These are phyloP conservation scores for Erysiphe neolycopersici DNA, from an alignment of 2,329 filamentous ascomycete genomes.

Conservation along the genomic window DNA sequence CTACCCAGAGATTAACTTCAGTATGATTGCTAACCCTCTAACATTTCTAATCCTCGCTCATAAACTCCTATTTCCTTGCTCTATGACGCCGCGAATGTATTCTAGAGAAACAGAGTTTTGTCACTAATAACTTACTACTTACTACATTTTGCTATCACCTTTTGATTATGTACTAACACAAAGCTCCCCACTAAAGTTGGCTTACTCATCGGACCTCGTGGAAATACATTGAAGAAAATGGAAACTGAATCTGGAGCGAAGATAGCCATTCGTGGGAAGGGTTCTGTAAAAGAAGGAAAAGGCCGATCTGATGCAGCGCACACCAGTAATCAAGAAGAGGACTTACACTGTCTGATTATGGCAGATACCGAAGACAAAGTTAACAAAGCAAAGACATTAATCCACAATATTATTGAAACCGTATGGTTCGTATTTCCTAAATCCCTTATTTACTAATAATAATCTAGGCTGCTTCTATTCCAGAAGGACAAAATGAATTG, in stretches of 20 bases:
- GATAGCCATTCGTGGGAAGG: conserved; percentile 98
- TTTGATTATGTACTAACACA: conserved; percentile 50
- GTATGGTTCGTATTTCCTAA: conserved; percentile 25
- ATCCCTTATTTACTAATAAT: conserved; percentile 11
- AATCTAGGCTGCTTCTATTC: conserved; percentile 74
- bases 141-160: conserved; percentile 14
- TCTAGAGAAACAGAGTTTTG: conserved; percentile 11
- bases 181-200: conserved; percentile 87
- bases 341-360: conserved; percentile 98
- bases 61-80: conserved; percentile 15
- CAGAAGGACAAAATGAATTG: conserved; percentile 94
- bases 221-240: conserved; percentile 99
- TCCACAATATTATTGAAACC: conserved; percentile 97
- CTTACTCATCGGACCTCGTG: conserved; percentile 98
- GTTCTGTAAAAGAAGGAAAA: conserved; percentile 98
- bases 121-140: conserved; percentile 15
- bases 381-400: conserved; percentile 94
- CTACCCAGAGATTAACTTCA: conserved; percentile 99
- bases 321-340: conserved; percentile 98
- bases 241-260: conserved; percentile 91
- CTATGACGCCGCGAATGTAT: conserved; percentile 15
- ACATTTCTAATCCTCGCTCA: conserved; percentile 34
- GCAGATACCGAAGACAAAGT: conserved; percentile 98
- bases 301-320: conserved; percentile 96
- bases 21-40: conserved; percentile 99